Percentiles rank a stretch among this genome's conserved stretches.
phyloP scores from a whole-genome alignment of 805 yeast species.

The Nakazawaea populi region DNA sequence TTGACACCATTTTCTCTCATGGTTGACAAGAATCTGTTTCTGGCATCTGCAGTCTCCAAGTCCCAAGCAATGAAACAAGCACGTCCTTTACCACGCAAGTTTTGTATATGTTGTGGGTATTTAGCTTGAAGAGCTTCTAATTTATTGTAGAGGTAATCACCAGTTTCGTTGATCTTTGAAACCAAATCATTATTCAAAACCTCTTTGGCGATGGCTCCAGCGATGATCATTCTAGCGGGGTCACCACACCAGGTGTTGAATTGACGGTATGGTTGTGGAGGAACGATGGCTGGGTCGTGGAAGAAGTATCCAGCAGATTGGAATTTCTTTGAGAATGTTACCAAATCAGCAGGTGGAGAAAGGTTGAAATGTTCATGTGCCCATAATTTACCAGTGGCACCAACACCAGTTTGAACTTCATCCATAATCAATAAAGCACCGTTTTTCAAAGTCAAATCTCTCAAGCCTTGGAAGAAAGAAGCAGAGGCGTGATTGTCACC shows the following conservation, averaged over 20 bases:
- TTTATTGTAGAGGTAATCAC: slow-evolving; percentile 44
- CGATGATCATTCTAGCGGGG: slow-evolving; percentile 62
- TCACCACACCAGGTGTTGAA: slow-evolving; percentile 81
- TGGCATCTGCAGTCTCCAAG: slow-evolving; percentile 32
- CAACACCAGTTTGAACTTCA: slow-evolving; percentile 74
- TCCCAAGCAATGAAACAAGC: slow-evolving; percentile 69
- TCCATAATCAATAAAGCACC: slow-evolving; percentile 59
- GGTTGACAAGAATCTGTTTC: slow-evolving; percentile 40
- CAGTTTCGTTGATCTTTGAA: slow-evolving; percentile 42
- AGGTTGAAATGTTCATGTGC: slow-evolving; percentile 66
- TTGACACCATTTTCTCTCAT: slow-evolving; percentile 52
- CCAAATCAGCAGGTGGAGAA: slow-evolving; percentile 59
- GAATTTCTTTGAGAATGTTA: slow-evolving; percentile 66
- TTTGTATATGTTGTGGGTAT: slow-evolving; percentile 35
- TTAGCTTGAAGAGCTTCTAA: slow-evolving; percentile 33
- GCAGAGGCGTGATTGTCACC: slow-evolving; percentile 70
- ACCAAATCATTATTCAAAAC: slow-evolving; percentile 43
- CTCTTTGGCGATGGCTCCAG: slow-evolving; percentile 54
- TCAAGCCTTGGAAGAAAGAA: slow-evolving; percentile 54
- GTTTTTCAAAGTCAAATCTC: slow-evolving; percentile 53
- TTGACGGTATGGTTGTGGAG: slow-evolving; percentile 59
- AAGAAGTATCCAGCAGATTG: slow-evolving; percentile 71
- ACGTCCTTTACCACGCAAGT: slow-evolving; percentile 56
- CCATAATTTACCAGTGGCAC: slow-evolving; percentile 70
- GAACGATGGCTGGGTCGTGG: slow-evolving; percentile 52